phyloP scores from a whole-genome alignment of 495 filamentous ascomycete species.

The Podospora fimiseda region DNA sequence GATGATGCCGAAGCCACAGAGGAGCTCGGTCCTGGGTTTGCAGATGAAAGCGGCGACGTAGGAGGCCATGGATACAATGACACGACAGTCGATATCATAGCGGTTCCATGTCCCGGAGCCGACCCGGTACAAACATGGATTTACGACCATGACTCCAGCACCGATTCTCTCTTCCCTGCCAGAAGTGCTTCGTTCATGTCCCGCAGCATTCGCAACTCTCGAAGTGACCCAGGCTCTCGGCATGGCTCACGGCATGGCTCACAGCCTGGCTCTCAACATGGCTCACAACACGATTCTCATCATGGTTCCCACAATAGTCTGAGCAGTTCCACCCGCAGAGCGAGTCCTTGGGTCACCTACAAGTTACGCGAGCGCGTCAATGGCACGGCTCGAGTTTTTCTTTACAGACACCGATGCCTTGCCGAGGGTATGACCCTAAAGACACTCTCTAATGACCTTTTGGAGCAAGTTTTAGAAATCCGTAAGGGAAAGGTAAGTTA shows the following conservation, averaged over 20 bases:
- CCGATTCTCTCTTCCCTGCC: conserved; percentile 25
- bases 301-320: background rate
- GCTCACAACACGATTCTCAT: background rate
- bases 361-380: conserved; percentile 32
- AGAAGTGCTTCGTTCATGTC: conserved; percentile 12
- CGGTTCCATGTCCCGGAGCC: conserved; percentile 41
- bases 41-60: conserved; percentile 36
- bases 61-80: conserved; percentile 37
- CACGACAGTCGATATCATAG: conserved; percentile 42
- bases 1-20: background rate
- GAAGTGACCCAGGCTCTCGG: background rate
- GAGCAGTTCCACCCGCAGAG: conserved; percentile 6
- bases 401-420: conserved; percentile 50
- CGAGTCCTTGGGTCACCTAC: conserved; percentile 36
- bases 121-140: conserved; percentile 41
- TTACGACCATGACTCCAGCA: conserved; percentile 28
- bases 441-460: conserved; percentile 42
- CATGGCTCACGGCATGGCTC: background rate
- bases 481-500: conserved; percentile 28
- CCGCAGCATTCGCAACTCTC: background rate
- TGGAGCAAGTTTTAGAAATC: conserved; percentile 40
- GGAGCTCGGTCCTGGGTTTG: conserved; percentile 30
- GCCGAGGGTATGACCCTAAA: conserved; percentile 44
- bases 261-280: background rate
- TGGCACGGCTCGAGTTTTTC: conserved; percentile 42